Conservation (phyloP, 2,329 filamentous ascomycete genomes). For the Apiospora marii region DNA sequence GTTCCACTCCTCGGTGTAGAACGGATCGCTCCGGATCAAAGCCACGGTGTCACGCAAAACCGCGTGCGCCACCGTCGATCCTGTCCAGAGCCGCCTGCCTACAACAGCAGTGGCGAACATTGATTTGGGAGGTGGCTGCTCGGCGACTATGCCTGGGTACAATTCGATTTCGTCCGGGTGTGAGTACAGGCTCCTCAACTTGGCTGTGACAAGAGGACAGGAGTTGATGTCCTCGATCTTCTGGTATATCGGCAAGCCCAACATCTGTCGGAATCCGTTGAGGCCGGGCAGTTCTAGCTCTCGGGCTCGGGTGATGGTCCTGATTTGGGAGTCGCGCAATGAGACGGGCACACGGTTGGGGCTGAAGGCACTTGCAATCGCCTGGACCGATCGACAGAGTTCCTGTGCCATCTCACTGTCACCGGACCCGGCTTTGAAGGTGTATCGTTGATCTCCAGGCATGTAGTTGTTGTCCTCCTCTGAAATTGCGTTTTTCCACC, state of each 20-base stretch:
- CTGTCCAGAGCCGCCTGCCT: conserved; percentile 47
- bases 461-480: neutral
- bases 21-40: conserved; percentile 30
- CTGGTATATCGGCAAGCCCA: conserved; percentile 63
- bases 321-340: conserved; percentile 65
- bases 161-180: conserved; percentile 73
- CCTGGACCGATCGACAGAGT: conserved; percentile 64
- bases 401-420: conserved; percentile 40
- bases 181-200: conserved; percentile 66
- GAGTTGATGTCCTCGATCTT: conserved; percentile 67
- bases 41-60: conserved; percentile 4
- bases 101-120: conserved; percentile 59
- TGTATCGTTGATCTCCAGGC: neutral
- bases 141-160: conserved; percentile 72
- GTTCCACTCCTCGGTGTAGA: conserved; percentile 66
- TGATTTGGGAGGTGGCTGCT: conserved; percentile 60
- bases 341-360: neutral
- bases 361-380: conserved; percentile 55
- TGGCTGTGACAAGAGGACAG: conserved; percentile 61
- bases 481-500: neutral
- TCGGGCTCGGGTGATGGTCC: conserved; percentile 68
- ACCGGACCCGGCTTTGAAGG: neutral
- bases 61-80: conserved; percentile 39
- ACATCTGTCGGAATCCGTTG: conserved; percentile 72
- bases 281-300: conserved; percentile 47